Evolutionary conservation across 2,329 filamentous ascomycete species (phyloP).

Genomic region (Metarhizium sp.): DNA sequence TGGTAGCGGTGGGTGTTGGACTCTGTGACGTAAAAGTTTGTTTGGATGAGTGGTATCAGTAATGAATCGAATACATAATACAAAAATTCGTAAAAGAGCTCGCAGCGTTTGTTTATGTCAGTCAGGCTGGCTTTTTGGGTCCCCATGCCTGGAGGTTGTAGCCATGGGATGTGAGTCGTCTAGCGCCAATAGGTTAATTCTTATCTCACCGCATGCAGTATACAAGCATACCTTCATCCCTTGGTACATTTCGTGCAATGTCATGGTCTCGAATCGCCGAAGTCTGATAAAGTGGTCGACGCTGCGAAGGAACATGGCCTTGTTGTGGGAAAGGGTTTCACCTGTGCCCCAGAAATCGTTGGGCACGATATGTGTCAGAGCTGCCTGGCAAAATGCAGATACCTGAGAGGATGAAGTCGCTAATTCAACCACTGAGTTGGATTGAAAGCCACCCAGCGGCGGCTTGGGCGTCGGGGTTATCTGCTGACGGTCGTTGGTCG

Average conservation of each 20-base stretch:
- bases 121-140: slow-evolving; percentile 54
- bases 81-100: slow-evolving; percentile 75
- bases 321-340: slow-evolving; percentile 48
- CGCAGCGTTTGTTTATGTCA: slow-evolving; percentile 65
- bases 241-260: slow-evolving; percentile 68
- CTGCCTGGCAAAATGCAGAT: slow-evolving; percentile 79
- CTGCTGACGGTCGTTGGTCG: not conserved
- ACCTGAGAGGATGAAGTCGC: slow-evolving; percentile 61
- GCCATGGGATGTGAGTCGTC: slow-evolving; percentile 65
- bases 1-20: slow-evolving; percentile 70
- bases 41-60: slow-evolving; percentile 74
- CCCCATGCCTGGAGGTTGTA: slow-evolving; percentile 43
- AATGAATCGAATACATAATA: slow-evolving; percentile 93
- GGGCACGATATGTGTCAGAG: slow-evolving; percentile 64
- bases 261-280: slow-evolving; percentile 72
- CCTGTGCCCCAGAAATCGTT: slow-evolving; percentile 62
- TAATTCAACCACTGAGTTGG: slow-evolving; percentile 48
- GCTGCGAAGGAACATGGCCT: slow-evolving; percentile 48
- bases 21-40: slow-evolving; percentile 92
- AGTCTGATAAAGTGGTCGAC: slow-evolving; percentile 72
- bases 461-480: not conserved
- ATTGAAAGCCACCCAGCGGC: not conserved
- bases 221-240: slow-evolving; percentile 57
- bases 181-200: slow-evolving; percentile 20
- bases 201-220: not conserved